These are phyloP conservation scores for Hygrophila difformis DNA, from an alignment of 257 asterid genomes.

Conservation along the genomic window DNA sequence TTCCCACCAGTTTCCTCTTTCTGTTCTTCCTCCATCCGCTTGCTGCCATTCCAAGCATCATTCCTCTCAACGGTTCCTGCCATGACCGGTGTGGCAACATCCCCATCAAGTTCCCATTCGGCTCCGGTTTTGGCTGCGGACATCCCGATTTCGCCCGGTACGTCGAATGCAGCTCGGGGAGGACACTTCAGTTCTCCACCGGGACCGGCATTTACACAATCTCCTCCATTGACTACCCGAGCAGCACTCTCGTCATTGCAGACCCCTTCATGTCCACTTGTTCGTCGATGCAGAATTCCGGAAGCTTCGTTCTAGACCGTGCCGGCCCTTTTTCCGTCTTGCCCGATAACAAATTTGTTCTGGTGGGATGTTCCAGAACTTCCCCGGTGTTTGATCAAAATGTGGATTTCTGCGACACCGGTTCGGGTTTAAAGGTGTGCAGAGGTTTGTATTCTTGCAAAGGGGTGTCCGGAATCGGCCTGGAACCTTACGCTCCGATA, in stretches of 20 bases:
- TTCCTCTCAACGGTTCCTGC: slow-evolving; percentile 36
- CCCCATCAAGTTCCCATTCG: slow-evolving; percentile 52
- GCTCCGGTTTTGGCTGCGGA: slow-evolving; percentile 57
- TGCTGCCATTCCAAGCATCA: slow-evolving; percentile 37
- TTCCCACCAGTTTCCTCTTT: slow-evolving; percentile 3
- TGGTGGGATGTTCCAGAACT: slow-evolving; percentile 60
- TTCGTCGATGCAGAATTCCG: slow-evolving; percentile 65
- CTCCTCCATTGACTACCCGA: slow-evolving; percentile 47
- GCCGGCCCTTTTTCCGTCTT: slow-evolving; percentile 32
- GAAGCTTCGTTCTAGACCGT: slow-evolving; percentile 37
- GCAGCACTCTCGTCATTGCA: slow-evolving; percentile 25
- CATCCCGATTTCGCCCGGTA: slow-evolving; percentile 45
- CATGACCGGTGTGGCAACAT: slow-evolving; percentile 37
- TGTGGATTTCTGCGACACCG: slow-evolving; percentile 45
- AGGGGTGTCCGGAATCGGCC: slow-evolving; percentile 47
- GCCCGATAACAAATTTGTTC: slow-evolving; percentile 37
- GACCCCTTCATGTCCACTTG: slow-evolving; percentile 79
- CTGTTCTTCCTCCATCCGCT: slow-evolving; percentile 20
- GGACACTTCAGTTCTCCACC: slow-evolving; percentile 37
- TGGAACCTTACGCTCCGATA: slow-evolving; percentile 41
- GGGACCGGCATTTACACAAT: slow-evolving; percentile 34
- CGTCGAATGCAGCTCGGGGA: slow-evolving; percentile 27
- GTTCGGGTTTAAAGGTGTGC: slow-evolving; percentile 47
- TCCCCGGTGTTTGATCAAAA: slow-evolving; percentile 52
- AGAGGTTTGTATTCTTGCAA: slow-evolving; percentile 54